phyloP scores from a whole-genome alignment of 148 eudicot genomes.

The Cornus florida region DNA sequence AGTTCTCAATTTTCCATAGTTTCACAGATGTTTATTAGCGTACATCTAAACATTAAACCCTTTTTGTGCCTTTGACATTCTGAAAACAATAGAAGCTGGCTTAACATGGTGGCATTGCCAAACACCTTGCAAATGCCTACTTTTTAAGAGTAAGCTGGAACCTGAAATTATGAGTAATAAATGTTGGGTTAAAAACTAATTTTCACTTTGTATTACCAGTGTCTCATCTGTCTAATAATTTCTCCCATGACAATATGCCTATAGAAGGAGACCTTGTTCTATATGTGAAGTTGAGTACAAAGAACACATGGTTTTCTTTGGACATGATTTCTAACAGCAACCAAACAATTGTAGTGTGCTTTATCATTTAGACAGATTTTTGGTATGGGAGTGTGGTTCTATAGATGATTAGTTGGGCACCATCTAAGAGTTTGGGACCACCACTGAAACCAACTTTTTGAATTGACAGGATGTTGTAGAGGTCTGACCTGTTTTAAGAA shows the following conservation, averaged over 20 bases:
- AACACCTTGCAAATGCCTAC: background rate
- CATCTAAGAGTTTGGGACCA: background rate
- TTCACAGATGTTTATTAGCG: background rate
- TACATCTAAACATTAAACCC: background rate
- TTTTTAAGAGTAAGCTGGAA: background rate
- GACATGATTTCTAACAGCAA: too few species aligned
- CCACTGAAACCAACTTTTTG: background rate
- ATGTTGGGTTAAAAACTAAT: background rate
- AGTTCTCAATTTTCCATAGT: background rate
- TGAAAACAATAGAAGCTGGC: background rate
- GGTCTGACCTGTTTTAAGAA: background rate
- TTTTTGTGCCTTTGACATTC: background rate
- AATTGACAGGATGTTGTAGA: background rate
- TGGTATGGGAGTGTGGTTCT: background rate
- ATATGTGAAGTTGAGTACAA: too few species aligned
- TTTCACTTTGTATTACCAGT: background rate
- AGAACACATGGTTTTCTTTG: too few species aligned
- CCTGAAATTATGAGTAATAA: background rate
- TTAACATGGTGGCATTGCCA: background rate
- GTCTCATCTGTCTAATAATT: background rate
- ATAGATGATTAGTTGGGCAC: background rate
- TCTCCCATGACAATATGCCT: background rate
- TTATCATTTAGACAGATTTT: too few species aligned
- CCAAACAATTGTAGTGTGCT: background rate
- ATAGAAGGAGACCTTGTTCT: background rate